Evolutionary conservation across 108 stramenopile species (phyloP), one percentile per base, ranked within the genome.

Genomic region (Nannochloropsis gaditana): DNA sequence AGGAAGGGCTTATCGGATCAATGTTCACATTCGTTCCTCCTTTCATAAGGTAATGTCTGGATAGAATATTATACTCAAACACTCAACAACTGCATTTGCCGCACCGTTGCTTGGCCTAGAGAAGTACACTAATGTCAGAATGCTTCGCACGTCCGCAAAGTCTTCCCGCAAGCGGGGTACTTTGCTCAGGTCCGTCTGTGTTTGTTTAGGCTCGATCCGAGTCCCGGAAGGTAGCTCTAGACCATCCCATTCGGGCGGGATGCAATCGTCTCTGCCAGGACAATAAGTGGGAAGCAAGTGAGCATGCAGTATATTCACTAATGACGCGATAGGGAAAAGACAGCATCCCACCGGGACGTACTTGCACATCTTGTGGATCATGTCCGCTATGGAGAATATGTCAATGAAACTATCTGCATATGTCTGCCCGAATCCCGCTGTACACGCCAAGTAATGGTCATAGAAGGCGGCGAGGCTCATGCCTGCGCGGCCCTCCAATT

Each of bases 331-430:
- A 73, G 59, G 59, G n/a, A 15, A 73, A 73, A 73, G n/a, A 73
- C 3, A 73, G 59, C n/a, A 73, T n/a, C n/a, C 4, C 6, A 31
- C 31, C 31, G 31, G 31, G 19, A 73, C 59, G 59, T 73, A 73
- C 59, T 73, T 73, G 59, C 59, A 73, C 15, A 73, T 15, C 59
- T 73, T 73, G 59, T 73, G 59, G n/a, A 73, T 73, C 59, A 73
- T 73, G 59, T 73, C 59, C 19, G 59, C 59, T 15, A 73, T 73
- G 59, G 59, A 73, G 59, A 73, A 73, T n/a, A 73, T 73, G 59
- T 73, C 59, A n/a, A 73, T 73, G 59, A 73, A 73, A n/a, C 59
- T 73, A n/a, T 73, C 59, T n/a, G 59, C 59, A 0, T 73, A 73
- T 15, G 59, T 73, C 59, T 73, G 59, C 59, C 59, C 59, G 59